Evolutionary conservation across 2,329 filamentous ascomycete species (phyloP).

Genomic region (Teratosphaeria pseudoeucalypti): DNA sequence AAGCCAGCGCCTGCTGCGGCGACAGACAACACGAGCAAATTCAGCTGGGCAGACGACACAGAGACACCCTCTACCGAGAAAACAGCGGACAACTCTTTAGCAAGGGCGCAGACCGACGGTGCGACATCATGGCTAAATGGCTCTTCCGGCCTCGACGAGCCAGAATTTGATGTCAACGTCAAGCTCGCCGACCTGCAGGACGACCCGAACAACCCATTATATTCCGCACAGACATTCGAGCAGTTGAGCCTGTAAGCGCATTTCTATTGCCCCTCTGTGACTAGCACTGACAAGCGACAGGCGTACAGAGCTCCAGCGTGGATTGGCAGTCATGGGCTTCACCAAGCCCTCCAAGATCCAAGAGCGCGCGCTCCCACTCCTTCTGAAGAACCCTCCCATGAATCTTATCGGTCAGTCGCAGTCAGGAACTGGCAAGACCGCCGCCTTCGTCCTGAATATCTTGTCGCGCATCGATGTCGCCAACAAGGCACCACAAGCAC

Average conservation of each 20-base stretch:
- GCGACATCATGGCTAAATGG: slow-evolving; percentile 17
- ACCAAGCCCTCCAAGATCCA: slow-evolving; percentile 96
- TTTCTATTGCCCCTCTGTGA: not conserved
- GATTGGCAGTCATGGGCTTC: slow-evolving; percentile 74
- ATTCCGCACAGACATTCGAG: slow-evolving; percentile 73
- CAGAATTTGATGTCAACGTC: slow-evolving; percentile 80
- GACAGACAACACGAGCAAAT: slow-evolving; percentile 6
- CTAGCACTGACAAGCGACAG: slow-evolving; percentile 26
- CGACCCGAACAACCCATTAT: slow-evolving; percentile 77
- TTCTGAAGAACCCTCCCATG: slow-evolving; percentile 72
- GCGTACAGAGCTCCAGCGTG: slow-evolving; percentile 58
- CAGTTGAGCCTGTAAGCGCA: slow-evolving; percentile 68
- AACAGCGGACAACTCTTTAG: slow-evolving; percentile 11
- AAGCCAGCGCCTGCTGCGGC: slow-evolving; percentile 4
- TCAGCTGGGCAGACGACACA: slow-evolving; percentile 27
- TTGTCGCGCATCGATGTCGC: slow-evolving; percentile 73
- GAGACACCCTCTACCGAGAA: slow-evolving; percentile 13
- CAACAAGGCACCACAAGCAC: slow-evolving; percentile 64
- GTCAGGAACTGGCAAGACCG: slow-evolving; percentile 95
- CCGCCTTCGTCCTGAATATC: slow-evolving; percentile 87
- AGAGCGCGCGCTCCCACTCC: slow-evolving; percentile 82
- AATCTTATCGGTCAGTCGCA: slow-evolving; percentile 99
- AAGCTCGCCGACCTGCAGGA: slow-evolving; percentile 82
- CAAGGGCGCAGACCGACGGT: slow-evolving; percentile 3
- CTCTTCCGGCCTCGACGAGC: slow-evolving; percentile 48